Percentiles rank a stretch among this genome's conserved stretches.
Evolutionary conservation across 139 green algal species (phyloP).

Genomic region (Tetradesmus lagerheimii): DNA sequence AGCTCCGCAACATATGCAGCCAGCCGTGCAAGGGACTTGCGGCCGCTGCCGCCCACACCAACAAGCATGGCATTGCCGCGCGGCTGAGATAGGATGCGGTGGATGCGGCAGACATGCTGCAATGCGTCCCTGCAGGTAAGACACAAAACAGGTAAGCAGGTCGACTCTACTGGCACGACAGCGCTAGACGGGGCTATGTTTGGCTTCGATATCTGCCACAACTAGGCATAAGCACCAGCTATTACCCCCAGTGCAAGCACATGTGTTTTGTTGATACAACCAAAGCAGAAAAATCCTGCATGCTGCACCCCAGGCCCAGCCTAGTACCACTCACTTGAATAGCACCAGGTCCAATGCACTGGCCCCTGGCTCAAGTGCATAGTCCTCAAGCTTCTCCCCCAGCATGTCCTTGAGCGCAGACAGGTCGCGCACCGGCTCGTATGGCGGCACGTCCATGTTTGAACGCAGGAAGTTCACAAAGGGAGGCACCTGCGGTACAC

Average conservation of each 20-base stretch:
- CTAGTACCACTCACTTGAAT: slow-evolving; percentile 64
- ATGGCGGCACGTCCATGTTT: slow-evolving; percentile 78
- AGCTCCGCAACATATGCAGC: slow-evolving; percentile 84
- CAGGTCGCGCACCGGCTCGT: slow-evolving; percentile 82
- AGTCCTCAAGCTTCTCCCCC: slow-evolving; percentile 86
- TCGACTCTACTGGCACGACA: too few relatives aligned
- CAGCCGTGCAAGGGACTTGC: slow-evolving; percentile 84
- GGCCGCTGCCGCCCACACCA: slow-evolving; percentile 85
- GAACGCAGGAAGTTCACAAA: slow-evolving; percentile 88
- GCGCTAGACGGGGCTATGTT: too few relatives aligned
- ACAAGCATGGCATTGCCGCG: slow-evolving; percentile 89
- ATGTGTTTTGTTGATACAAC: too few relatives aligned
- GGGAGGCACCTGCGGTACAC: slow-evolving; percentile 60
- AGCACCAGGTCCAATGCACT: slow-evolving; percentile 87
- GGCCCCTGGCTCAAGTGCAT: slow-evolving; percentile 80
- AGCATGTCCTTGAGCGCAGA: slow-evolving; percentile 78
- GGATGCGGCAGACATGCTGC: slow-evolving; percentile 82
- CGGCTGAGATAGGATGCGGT: slow-evolving; percentile 86
- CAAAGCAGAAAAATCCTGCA: not conserved
- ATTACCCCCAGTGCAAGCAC: too few relatives aligned
- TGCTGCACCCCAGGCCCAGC: not conserved
- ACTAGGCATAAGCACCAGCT: too few relatives aligned
- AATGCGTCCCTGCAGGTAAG: slow-evolving; percentile 71
- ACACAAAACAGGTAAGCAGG: not conserved
- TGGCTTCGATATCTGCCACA: too few relatives aligned